A percentile compares a stretch with the other conserved stretches of the same genome.
Evolutionary conservation across 192 early-diverging fungal species (phyloP).

Genomic region (Allomyces macrogynus): DNA sequence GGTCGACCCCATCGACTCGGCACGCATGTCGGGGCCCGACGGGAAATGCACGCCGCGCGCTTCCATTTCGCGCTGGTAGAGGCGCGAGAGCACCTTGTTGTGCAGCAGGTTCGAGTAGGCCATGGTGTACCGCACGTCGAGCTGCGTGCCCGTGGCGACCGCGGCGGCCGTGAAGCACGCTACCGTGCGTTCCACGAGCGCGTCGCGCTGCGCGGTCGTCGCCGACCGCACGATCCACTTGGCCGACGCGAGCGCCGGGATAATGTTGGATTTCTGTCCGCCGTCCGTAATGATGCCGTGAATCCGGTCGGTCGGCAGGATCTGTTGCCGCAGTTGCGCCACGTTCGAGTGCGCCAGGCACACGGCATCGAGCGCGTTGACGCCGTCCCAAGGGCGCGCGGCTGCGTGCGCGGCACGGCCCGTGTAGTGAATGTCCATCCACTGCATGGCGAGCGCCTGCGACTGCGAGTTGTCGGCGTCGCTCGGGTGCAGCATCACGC

Average conservation of each 20-base stretch:
- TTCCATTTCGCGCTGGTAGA: conserved; percentile 13
- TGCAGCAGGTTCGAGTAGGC: conserved; percentile 33
- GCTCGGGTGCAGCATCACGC: conserved; percentile 66
- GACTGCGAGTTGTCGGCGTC: conserved; percentile 22
- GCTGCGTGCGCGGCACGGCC: conserved; percentile 53
- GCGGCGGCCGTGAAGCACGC: conserved; percentile 42
- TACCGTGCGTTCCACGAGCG: conserved; percentile 26
- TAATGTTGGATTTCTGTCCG: conserved; percentile 41
- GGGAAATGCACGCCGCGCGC: conserved; percentile 8
- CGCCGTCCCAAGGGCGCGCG: conserved; percentile 33
- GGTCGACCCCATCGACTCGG: conserved; percentile 24
- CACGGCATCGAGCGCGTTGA: conserved; percentile 63
- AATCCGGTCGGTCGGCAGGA: conserved; percentile 40
- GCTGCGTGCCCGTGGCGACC: conserved; percentile 40
- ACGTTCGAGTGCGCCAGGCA: conserved; percentile 40
- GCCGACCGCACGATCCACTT: conserved; percentile 37
- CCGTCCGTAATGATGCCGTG: conserved; percentile 60
- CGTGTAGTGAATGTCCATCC: conserved; percentile 37
- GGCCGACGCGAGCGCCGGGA: conserved; percentile 39
- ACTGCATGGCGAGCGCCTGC: conserved; percentile 18
- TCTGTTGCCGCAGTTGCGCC: conserved; percentile 50
- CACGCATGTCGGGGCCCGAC: conserved; percentile 3
- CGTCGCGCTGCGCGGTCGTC: conserved; percentile 18
- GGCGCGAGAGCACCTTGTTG: conserved; percentile 20
- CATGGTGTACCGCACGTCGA: conserved; percentile 26